Evolutionary conservation across 257 asterid species (phyloP), one percentile per base, ranked within the genome.

Genomic region (Pogostemon cablin): DNA sequence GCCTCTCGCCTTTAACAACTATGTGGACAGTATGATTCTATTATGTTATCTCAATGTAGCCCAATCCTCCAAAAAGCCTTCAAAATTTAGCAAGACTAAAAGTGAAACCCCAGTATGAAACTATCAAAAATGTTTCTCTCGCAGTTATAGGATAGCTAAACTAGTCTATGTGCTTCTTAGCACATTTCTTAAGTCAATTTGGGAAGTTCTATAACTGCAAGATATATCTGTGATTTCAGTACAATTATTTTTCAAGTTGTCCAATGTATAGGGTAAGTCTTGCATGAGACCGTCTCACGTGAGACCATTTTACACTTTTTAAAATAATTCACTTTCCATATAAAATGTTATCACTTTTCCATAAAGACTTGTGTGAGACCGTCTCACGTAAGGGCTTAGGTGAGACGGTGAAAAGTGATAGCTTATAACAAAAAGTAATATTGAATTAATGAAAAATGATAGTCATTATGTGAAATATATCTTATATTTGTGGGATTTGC

Each of bases 11-110:
- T 25, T 25, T 25, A 25, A 25, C 32, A 25, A 25, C 32, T 25
- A 25, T 25, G 32, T 25, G 32, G 32, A 25, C 38, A 59, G 60
- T 66, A 60, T 52, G 62, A 41, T 50, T 62, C 65, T 67, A 48
- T 53, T 40, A 11, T 7, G 57, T 17, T 25, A 39, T 65, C 46
- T 56, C 54, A 58, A 48, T 8, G n/a, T 34, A 73, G 37, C 69
- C 9, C 64, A n/a, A 63, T 48, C 44, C 53, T 34, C 32, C 32
- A 10, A 52, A 63, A 49, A 62, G 5, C 59, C 25, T 17, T 20
- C 0, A 25, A 25, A 25, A 39, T 55, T 52, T 37, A 47, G 43
- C 59, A 74, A 68, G 42, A 39, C 3, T 34, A 5, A 65, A 53
- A n/a, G 40, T 40, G 42, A 42, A 63, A 57, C 58, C 59, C 25